Evolutionary conservation across 495 filamentous ascomycete genomes (phyloP).

Genomic region (Lasiosphaeria hispida): DNA sequence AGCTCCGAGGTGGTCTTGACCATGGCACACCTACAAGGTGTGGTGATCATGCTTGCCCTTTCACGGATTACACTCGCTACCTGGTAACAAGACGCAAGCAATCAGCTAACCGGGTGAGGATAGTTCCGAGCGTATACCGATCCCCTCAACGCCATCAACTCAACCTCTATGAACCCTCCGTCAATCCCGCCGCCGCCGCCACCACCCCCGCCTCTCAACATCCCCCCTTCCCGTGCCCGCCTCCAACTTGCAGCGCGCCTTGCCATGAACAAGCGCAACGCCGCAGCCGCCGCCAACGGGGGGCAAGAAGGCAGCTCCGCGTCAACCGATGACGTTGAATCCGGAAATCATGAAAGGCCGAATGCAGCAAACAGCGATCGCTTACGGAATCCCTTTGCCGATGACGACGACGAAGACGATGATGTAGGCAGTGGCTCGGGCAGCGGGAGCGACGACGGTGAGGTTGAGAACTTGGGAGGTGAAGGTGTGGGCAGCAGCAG

Average conservation of each 20-base stretch:
- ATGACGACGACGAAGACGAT: constrained; percentile 47
- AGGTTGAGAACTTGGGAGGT: constrained; percentile 30
- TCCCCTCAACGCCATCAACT: constrained; percentile 39
- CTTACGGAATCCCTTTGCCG: constrained; percentile 48
- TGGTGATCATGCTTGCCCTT: no score
- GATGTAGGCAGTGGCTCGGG: constrained; percentile 27
- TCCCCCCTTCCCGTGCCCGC: constrained; percentile 81
- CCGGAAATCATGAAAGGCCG: constrained; percentile 23
- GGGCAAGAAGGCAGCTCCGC: constrained; percentile 24
- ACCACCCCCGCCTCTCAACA: constrained; percentile 67
- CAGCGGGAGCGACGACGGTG: constrained; percentile 32
- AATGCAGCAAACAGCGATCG: constrained; percentile 23
- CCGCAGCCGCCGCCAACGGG: constrained; percentile 34
- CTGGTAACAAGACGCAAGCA: neutral
- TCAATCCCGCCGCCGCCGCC: constrained; percentile 52
- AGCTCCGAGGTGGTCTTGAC: no score
- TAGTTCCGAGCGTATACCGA: constrained; percentile 54
- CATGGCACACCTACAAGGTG: no score
- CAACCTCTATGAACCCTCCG: constrained; percentile 45
- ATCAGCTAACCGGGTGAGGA: constrained; percentile 19
- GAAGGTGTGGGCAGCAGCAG: constrained; percentile 19
- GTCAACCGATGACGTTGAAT: constrained; percentile 26
- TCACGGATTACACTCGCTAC: no score
- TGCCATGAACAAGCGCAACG: constrained; percentile 71
- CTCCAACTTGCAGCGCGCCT: constrained; percentile 80